Evolutionary conservation across 2,329 filamentous ascomycete genomes (phyloP).

Genomic region (Sporothrix globosa): DNA sequence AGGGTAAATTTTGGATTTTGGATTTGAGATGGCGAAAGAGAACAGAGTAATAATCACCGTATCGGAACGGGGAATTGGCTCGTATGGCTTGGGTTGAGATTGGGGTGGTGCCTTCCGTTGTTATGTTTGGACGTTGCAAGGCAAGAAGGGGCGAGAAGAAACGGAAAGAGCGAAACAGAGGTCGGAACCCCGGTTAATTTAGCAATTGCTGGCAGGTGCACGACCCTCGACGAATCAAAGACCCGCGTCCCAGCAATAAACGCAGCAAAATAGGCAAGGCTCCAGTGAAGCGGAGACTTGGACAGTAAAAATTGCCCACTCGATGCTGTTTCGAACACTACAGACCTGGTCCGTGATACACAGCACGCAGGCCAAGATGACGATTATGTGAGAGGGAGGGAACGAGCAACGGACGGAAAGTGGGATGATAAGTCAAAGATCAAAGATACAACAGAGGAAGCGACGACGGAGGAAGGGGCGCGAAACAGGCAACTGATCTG

Average conservation of each 20-base stretch:
- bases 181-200: constrained; percentile 24
- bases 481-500: not conserved
- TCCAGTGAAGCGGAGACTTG: constrained; percentile 9
- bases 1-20: not conserved
- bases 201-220: constrained; percentile 2
- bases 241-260: constrained; percentile 24
- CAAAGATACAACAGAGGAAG: not conserved
- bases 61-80: constrained; percentile 26
- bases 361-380: constrained; percentile 4
- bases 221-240: constrained; percentile 5
- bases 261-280: constrained; percentile 20
- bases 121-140: constrained; percentile 12
- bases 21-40: constrained; percentile 10
- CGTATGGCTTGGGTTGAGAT: constrained; percentile 5
- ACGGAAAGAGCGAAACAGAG: constrained; percentile 3
- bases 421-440: not conserved
- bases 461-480: not conserved
- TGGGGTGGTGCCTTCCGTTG: constrained; percentile 7
- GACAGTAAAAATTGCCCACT: not conserved
- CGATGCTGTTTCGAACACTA: constrained; percentile 11
- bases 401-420: constrained; percentile 5
- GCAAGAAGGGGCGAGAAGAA: constrained; percentile 5
- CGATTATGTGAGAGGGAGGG: not conserved
- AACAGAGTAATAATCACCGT: not conserved
- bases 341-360: constrained; percentile 13